A percentile compares a stretch with the other conserved stretches of the same genome.
Evolutionary conservation across 306 rosid species (phyloP).

Genomic region (Sicyos baderoa): DNA sequence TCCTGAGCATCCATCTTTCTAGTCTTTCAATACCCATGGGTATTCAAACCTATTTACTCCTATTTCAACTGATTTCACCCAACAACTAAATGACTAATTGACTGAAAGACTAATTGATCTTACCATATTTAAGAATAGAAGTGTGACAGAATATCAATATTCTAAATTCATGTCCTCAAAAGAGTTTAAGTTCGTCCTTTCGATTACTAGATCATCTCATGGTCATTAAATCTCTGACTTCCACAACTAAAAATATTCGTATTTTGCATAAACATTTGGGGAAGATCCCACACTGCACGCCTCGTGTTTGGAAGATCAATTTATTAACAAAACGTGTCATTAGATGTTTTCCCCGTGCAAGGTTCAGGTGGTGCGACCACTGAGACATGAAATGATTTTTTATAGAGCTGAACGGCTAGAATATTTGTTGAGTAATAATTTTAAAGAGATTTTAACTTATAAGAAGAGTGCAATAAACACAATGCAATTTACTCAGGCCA

Average conservation of each 20-base stretch:
- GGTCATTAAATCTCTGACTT: background rate
- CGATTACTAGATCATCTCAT: background rate
- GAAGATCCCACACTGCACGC: background rate
- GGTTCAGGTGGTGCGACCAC: background rate
- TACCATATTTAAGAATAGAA: background rate
- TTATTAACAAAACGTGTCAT: background rate
- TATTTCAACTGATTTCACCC: conserved; percentile 1
- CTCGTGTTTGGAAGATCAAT: background rate
- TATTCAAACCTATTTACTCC: background rate
- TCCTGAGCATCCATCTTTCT: background rate
- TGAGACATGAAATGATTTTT: background rate
- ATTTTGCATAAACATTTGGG: background rate
- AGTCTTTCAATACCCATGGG: background rate
- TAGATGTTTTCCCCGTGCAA: background rate
- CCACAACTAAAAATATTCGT: background rate
- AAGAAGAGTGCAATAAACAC: no score
- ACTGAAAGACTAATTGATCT: background rate
- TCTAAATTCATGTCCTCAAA: conserved; percentile 2
- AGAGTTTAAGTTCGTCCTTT: background rate
- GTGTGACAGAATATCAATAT: background rate
- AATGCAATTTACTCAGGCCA: no score
- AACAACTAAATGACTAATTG: background rate
- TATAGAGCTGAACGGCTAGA: background rate
- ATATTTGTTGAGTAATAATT: no score
- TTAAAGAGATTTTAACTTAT: no score